Conservation (phyloP, 2,329 filamentous ascomycete species). For the Exserohilum rostratum region DNA sequence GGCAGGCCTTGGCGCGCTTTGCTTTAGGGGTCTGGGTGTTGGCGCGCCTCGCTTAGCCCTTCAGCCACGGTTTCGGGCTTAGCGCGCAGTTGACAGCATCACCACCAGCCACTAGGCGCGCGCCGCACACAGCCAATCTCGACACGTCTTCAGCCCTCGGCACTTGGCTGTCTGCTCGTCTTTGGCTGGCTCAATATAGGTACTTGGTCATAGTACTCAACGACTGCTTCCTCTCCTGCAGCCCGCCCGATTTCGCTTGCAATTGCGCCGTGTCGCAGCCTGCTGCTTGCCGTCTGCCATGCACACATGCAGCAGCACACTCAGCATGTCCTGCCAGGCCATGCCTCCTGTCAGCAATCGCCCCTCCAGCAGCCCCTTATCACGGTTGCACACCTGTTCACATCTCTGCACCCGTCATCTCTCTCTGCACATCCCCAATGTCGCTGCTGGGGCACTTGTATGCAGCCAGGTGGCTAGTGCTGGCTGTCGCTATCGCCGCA, state of each 20-base stretch:
- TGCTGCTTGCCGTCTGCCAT: too few relatives aligned
- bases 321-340: not conserved
- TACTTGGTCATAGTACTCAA: too few relatives aligned
- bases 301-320: not conserved
- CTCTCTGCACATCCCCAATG: constrained; percentile 1
- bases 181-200: not conserved
- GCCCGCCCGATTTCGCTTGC: not conserved
- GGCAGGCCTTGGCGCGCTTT: not conserved
- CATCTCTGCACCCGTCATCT: not conserved
- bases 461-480: constrained; percentile 14
- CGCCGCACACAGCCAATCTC: not conserved
- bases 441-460: constrained; percentile 16
- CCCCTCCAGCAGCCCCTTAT: not conserved
- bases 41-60: not conserved
- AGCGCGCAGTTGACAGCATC: not conserved
- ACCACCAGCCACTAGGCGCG: not conserved
- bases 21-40: not conserved
- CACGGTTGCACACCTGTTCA: not conserved
- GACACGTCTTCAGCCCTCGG: not conserved
- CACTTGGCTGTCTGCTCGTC: too few relatives aligned
- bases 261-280: too few relatives aligned
- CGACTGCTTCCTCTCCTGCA: too few relatives aligned
- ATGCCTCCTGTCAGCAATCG: not conserved
- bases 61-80: not conserved
- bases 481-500: constrained; percentile 1